These are phyloP conservation scores for Buxus sempervirens DNA, from an alignment of 164 flowering plant species.

Conservation along the genomic window DNA sequence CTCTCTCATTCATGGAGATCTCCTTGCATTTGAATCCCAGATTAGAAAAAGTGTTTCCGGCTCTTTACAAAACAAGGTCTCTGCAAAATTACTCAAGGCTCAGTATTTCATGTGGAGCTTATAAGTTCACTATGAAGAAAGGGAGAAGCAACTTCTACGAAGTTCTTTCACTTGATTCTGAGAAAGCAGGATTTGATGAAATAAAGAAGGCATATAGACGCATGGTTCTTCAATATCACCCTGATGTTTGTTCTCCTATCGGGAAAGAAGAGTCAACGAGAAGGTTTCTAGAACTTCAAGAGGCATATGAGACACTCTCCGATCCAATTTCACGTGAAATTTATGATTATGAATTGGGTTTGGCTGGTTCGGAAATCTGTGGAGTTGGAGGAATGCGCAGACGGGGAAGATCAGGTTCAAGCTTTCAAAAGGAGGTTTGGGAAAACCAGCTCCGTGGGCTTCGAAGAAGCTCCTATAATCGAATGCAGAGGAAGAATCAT, in stretches of 20 bases:
- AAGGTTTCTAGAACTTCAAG: conserved; percentile 27
- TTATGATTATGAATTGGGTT: conserved; percentile 25
- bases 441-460: conserved; percentile 19
- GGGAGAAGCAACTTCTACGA: conserved; percentile 9
- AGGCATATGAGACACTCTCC: conserved; percentile 34
- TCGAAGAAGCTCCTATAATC: conserved; percentile 15
- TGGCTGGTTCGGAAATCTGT: background rate
- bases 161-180: conserved; percentile 24
- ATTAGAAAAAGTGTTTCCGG: background rate
- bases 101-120: conserved; percentile 10
- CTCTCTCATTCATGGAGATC: conserved; percentile 4
- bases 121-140: background rate
- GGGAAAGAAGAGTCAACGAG: conserved; percentile 28
- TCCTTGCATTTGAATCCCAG: conserved; percentile 3
- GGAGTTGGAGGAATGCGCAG: background rate
- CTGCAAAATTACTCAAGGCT: background rate
- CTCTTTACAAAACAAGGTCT: background rate
- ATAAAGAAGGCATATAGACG: conserved; percentile 35
- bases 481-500: conserved; percentile 6
- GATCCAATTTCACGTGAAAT: conserved; percentile 22
- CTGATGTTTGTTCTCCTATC: conserved; percentile 30
- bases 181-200: conserved; percentile 25
- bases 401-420: background rate
- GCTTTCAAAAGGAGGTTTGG: conserved; percentile 16
- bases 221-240: conserved; percentile 34